phyloP scores from a whole-genome alignment of 2,329 filamentous ascomycete genomes.

The Colletotrichum siamense region DNA sequence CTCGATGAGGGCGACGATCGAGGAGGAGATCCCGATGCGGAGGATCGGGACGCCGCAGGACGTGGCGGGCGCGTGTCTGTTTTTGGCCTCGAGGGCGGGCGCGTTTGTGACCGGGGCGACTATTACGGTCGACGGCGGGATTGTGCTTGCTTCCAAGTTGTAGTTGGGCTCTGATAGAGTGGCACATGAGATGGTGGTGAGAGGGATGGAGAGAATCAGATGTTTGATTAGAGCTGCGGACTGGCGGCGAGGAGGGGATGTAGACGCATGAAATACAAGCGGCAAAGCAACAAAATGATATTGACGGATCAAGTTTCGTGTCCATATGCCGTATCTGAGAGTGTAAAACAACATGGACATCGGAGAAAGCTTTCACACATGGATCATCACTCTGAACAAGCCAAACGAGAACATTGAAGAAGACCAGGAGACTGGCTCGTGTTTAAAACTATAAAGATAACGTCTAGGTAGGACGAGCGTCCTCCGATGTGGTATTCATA shows the following conservation, averaged over 20 bases:
- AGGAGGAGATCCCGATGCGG: slow-evolving; percentile 65
- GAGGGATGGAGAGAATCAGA: not conserved
- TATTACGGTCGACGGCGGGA: slow-evolving; percentile 66
- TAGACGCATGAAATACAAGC: not conserved
- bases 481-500: slow-evolving; percentile 16
- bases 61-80: slow-evolving; percentile 75
- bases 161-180: slow-evolving; percentile 24
- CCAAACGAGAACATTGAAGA: not conserved
- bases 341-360: not conserved
- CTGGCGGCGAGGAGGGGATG: not conserved
- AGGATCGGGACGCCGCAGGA: slow-evolving; percentile 73
- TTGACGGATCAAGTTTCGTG: not conserved
- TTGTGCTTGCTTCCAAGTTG: slow-evolving; percentile 50
- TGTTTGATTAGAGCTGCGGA: not conserved
- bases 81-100: slow-evolving; percentile 71
- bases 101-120: slow-evolving; percentile 70
- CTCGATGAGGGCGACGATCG: slow-evolving; percentile 58
- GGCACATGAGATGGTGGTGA: not conserved
- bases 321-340: not conserved
- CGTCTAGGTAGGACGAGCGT: not conserved
- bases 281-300: not conserved
- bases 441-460: not conserved
- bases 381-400: not conserved
- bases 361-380: too few relatives aligned
- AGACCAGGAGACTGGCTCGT: not conserved